Evolutionary conservation across 2,329 filamentous ascomycete genomes (phyloP).

Genomic region (Stenocarpella maydis): DNA sequence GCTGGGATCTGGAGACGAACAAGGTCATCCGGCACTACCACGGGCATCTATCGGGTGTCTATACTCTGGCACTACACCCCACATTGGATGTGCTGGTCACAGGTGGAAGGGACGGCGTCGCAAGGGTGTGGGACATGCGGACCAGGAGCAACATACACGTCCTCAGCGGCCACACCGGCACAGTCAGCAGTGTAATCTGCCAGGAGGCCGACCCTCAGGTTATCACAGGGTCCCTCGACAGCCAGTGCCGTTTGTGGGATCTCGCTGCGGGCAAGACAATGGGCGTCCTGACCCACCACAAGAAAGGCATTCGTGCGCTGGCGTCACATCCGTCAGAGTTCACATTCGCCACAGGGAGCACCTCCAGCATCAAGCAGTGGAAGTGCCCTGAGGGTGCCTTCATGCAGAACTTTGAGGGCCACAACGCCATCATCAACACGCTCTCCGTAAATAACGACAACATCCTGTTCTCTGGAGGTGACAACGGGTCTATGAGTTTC

Average conservation of each 20-base stretch:
- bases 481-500: constrained; percentile 96
- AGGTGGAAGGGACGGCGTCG: constrained; percentile 92
- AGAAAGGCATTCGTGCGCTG: constrained; percentile 91
- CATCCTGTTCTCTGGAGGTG: constrained; percentile 91
- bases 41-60: constrained; percentile 94
- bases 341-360: constrained; percentile 92
- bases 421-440: constrained; percentile 96
- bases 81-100: constrained; percentile 95
- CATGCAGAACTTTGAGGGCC: constrained; percentile 98
- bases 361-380: constrained; percentile 98
- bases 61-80: constrained; percentile 91
- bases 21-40: constrained; percentile 98
- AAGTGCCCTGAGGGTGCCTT: constrained; percentile 97
- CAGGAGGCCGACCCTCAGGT: constrained; percentile 97
- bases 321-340: constrained; percentile 90
- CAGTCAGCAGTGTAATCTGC: constrained; percentile 87
- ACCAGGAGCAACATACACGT: constrained; percentile 97
- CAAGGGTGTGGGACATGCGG: constrained; percentile 97
- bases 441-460: constrained; percentile 94
- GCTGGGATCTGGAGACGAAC: constrained; percentile 99
- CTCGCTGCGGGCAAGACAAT: constrained; percentile 95
- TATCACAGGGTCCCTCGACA: constrained; percentile 91
- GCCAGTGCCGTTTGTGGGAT: constrained; percentile 92
- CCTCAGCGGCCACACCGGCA: constrained; percentile 87
- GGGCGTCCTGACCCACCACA: constrained; percentile 96